A percentile compares a stretch with the other conserved stretches of the same genome.
phyloP scores from a whole-genome alignment of 1,284 basidiomycete species.

The Papiliotrema nemorosa region DNA sequence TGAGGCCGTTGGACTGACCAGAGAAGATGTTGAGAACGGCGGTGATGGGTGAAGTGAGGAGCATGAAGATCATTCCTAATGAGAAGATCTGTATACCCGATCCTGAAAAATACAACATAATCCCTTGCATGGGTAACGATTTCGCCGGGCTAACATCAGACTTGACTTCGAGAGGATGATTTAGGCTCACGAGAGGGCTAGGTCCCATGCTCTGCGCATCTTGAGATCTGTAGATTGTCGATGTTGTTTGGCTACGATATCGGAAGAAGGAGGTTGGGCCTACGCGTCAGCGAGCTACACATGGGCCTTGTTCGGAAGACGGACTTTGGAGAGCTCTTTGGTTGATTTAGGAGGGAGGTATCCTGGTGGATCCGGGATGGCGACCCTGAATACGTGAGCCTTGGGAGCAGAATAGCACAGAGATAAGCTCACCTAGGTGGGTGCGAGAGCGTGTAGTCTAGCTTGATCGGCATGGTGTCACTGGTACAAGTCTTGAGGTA shows the following conservation, averaged over 20 bases:
- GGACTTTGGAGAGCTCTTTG: conserved; percentile 25
- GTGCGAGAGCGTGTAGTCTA: conserved; percentile 19
- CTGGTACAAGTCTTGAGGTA: neutral
- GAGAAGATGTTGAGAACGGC: conserved; percentile 70
- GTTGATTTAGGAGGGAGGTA: conserved; percentile 17
- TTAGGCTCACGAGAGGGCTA: conserved; percentile 69
- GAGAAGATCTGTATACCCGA: conserved; percentile 89
- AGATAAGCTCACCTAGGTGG: conserved; percentile 15
- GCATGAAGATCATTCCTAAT: conserved; percentile 87
- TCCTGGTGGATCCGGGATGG: conserved; percentile 29
- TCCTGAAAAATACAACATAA: conserved; percentile 96
- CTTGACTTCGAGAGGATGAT: too few relatives aligned
- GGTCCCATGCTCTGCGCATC: conserved; percentile 78
- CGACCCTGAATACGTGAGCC: conserved; percentile 4
- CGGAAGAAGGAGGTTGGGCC: conserved; percentile 6
- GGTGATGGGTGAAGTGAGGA: conserved; percentile 74
- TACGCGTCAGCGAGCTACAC: neutral
- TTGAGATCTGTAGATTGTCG: conserved; percentile 56
- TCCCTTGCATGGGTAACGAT: conserved; percentile 85
- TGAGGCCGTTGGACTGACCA: conserved; percentile 50
- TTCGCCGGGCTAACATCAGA: conserved; percentile 64
- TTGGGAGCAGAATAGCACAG: neutral
- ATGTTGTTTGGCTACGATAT: conserved; percentile 13
- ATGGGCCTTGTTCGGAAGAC: neutral
- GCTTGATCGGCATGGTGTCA: conserved; percentile 11